Evolutionary conservation across 2,329 filamentous ascomycete species (phyloP).

Genomic region (Chrysoporthe puriensis): DNA sequence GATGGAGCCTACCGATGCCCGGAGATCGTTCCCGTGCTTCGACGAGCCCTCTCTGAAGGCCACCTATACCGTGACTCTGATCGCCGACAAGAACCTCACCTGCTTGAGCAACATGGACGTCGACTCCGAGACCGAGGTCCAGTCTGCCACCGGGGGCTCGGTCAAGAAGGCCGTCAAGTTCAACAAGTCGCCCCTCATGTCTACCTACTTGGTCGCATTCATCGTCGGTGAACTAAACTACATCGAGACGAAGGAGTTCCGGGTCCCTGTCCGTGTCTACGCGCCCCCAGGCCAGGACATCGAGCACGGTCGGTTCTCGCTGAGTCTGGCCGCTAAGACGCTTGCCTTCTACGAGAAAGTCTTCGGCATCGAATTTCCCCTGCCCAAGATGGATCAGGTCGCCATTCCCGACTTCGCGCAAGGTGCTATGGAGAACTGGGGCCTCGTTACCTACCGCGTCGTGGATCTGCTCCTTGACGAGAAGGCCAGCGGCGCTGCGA

Average conservation of each 20-base stretch:
- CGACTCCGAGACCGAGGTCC: conserved; percentile 73
- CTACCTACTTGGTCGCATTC: conserved; percentile 92
- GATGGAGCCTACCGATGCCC: conserved; percentile 95
- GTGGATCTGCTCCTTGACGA: conserved; percentile 91
- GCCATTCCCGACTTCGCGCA: conserved; percentile 95
- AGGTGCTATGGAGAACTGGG: conserved; percentile 99
- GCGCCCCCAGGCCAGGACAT: conserved; percentile 88
- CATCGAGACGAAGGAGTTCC: conserved; percentile 89
- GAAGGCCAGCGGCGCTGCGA: conserved; percentile 84
- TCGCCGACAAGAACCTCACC: conserved; percentile 88
- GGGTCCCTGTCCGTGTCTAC: conserved; percentile 91
- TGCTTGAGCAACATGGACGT: conserved; percentile 98
- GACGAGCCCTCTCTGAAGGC: conserved; percentile 95
- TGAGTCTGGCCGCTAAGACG: conserved; percentile 86
- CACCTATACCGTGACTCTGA: conserved; percentile 85
- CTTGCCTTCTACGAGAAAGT: conserved; percentile 95
- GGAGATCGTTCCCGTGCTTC: conserved; percentile 93
- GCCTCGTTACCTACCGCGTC: conserved; percentile 90
- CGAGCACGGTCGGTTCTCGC: conserved; percentile 86
- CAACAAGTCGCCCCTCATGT: conserved; percentile 92
- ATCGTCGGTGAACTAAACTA: conserved; percentile 93
- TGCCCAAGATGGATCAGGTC: conserved; percentile 96
- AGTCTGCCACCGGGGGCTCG: conserved; percentile 62
- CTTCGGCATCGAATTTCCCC: conserved; percentile 83
- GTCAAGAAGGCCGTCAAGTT: conserved; percentile 88